These are phyloP conservation scores for Pestalotiopsis sp. DNA, from an alignment of 2,329 filamentous ascomycete genomes.

Conservation along the genomic window DNA sequence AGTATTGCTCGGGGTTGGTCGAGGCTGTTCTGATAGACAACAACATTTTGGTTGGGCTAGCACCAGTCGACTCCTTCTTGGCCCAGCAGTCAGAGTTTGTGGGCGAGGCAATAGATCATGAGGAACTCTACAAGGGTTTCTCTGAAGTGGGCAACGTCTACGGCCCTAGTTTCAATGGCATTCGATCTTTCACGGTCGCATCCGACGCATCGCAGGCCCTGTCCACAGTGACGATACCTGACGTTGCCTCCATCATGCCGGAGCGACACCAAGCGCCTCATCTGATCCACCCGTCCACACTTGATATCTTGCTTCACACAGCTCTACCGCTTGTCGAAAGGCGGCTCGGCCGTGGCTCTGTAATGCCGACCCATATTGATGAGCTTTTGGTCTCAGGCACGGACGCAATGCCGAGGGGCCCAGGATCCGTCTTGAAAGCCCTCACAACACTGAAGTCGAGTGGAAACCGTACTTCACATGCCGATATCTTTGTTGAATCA, in stretches of 20 bases:
- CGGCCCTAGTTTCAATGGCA: neutral
- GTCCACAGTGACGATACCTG: neutral
- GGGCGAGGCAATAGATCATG: too few species aligned
- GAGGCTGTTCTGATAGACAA: neutral
- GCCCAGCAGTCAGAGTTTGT: too few species aligned
- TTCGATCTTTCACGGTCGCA: neutral
- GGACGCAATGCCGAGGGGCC: neutral
- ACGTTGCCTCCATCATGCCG: neutral
- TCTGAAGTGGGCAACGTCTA: neutral
- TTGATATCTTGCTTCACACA: neutral
- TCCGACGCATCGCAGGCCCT: neutral
- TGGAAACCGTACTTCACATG: too few species aligned
- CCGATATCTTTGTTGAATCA: too few species aligned
- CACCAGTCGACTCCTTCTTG: too few species aligned
- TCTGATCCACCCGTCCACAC: neutral
- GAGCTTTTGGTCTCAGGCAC: neutral
- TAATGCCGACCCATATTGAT: neutral
- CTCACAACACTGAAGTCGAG: neutral
- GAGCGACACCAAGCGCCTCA: neutral
- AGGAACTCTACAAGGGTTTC: neutral
- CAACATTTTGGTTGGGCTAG: neutral
- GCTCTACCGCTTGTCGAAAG: neutral
- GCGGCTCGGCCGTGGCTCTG: neutral
- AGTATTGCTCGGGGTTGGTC: neutral
- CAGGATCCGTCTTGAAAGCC: neutral